Evolutionary conservation across 495 filamentous ascomycete species (phyloP), one percentile per base, ranked within the genome.

Genomic region (Neurospora sp.): DNA sequence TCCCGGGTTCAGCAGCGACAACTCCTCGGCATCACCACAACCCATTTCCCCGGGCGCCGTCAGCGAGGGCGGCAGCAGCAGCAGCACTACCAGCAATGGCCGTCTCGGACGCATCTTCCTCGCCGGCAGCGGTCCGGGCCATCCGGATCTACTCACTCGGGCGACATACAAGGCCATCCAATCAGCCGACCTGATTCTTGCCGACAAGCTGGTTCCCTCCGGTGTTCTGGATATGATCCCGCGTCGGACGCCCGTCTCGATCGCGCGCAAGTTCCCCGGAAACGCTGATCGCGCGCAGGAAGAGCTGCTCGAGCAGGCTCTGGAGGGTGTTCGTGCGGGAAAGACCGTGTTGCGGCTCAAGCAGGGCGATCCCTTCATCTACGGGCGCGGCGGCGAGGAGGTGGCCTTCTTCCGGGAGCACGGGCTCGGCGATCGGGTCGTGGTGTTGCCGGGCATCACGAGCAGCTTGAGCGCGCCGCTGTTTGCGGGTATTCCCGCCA

Each of bases 281-380:
- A 98, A 98, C 77, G 96, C 96, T 42, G 96, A 99, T 75, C 89
- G 88, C 44, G 96, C 96, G 0, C 96, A 99, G 80, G 91, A 93
- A 74, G 96, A 99, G 81, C 89, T 99, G 18, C 88, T 97, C n/a
- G 84, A 87, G 41, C 86, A 93, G 77, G 96, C 93, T 0, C 85
- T 97, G 18, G 88, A 87, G 16, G 92, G 90, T 12, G 84, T 95
- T 27, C 84, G 87, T 42, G 86, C 86, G 5, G 96, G 96, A 16
- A 86, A 91, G 76, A 92, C 88, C 1, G 96, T 98, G 0, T 86
- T 99, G 31, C 87, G 96, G 7, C 85, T 99, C 35, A 99, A 99
- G 83, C 96, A 99, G 79, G 96, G 96, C 23, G 96, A 99, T 78
- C 96, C 96, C 0, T 99, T 97, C 81, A 88, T 99, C 35, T 99